Conservation (phyloP, 1,284 basidiomycete genomes). For the Ustilago tritici region DNA sequence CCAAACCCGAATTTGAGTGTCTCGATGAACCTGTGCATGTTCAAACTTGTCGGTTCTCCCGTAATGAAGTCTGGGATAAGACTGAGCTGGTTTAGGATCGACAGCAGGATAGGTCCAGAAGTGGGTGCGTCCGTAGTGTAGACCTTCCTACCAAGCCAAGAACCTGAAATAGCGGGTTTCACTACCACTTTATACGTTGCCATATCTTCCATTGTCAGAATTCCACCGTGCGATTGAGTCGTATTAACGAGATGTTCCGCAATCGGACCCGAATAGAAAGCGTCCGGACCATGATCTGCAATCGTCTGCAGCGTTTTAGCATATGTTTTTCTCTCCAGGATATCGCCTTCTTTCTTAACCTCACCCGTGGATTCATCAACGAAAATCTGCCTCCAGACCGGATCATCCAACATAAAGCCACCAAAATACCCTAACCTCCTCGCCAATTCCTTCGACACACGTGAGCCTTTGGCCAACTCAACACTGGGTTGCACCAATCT, state of each 20-base stretch:
- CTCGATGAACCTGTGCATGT: constrained; percentile 71
- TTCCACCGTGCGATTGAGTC: constrained; percentile 78
- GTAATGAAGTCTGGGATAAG: constrained; percentile 43
- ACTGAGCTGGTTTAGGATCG: constrained; percentile 64
- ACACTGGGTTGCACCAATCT: constrained; percentile 65
- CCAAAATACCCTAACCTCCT: constrained; percentile 66
- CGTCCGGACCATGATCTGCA: constrained; percentile 55
- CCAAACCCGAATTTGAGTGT: constrained; percentile 70
- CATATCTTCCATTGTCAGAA: constrained; percentile 80
- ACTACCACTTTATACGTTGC: constrained; percentile 77
- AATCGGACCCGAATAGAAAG: constrained; percentile 76
- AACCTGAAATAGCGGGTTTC: constrained; percentile 80
- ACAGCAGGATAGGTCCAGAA: constrained; percentile 66
- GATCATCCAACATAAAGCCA: constrained; percentile 67
- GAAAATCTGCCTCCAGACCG: constrained; percentile 62
- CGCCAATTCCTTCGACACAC: constrained; percentile 57
- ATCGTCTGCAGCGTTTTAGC: constrained; percentile 59
- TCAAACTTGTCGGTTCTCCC: constrained; percentile 41
- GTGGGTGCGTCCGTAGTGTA: constrained; percentile 78
- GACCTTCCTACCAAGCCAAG: constrained; percentile 82
- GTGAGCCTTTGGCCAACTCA: constrained; percentile 59
- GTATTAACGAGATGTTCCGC: constrained; percentile 80
- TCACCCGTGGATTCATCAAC: constrained; percentile 71
- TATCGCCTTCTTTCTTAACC: constrained; percentile 71
- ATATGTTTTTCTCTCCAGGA: constrained; percentile 52